Evolutionary conservation across 805 yeast species (phyloP), one percentile per base, ranked within the genome.

Genomic region (Yarrowia bubula): DNA sequence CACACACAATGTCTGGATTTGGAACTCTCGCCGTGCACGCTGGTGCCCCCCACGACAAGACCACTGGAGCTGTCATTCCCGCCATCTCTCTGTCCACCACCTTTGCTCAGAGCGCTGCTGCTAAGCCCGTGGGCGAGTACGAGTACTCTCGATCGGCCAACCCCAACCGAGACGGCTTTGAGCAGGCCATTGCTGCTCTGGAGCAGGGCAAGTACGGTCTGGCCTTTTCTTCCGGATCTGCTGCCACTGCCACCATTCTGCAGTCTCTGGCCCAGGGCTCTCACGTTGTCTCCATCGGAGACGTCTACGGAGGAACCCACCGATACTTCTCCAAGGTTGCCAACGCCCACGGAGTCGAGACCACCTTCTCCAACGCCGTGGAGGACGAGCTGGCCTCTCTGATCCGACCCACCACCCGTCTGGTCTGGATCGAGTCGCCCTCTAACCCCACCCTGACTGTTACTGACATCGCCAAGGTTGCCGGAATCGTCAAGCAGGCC

Each of bases 281-380:
- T 46, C 95, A 90, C 73, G 88, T 88, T 46, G 80, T 90, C 58
- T 86, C 91, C 53, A 86, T 89, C 72, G 92, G 89, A 71, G 96
- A 90, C 72, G 96, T 90, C 53, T 90, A 90, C 76, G 96, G 96
- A 68, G 96, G 96, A 71, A 90, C 96, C 66, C 95, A 90, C 80
- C 82, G 96, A 77, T 90, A 90, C 77, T 90, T 90, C 81, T 87
- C 96, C 74, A 83, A 88, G 75, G 96, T 90, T 57, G 96, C 93
- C 67, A 80, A 80, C 73, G 83, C 90, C 53, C 95, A 89, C 74
- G 93, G 93, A 66, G 88, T 89, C 66, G 81, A 79, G 65, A 83
- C 88, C 50, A 76, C 85, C 15, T 90, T 90, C 77, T 85, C 91
- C 55, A 83, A 83, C 69, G 81, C 87, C 74, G 79, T 90, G 71